Percentiles rank a stretch among this genome's conserved stretches.
These are phyloP conservation scores for Urtica urens DNA, from an alignment of 306 rosid species.

Conservation along the genomic window DNA sequence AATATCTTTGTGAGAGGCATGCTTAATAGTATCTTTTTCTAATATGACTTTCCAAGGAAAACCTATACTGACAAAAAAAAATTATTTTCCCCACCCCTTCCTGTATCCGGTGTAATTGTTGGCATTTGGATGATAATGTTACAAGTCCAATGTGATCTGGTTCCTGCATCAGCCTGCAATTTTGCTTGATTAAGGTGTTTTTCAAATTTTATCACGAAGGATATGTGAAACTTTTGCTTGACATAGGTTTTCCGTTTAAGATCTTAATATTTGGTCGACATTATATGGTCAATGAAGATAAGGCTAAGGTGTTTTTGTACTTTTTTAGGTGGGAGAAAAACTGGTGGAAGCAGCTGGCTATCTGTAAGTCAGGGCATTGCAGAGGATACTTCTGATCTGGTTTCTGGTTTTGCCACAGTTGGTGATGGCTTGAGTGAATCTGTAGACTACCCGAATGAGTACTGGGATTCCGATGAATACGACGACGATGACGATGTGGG, in stretches of 20 bases:
- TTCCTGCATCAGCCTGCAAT: background rate
- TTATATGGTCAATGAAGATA: too few relatives aligned
- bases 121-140: background rate
- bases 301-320: constrained; percentile 13
- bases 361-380: constrained; percentile 92
- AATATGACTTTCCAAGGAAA: too few relatives aligned
- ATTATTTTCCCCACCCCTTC: too few relatives aligned
- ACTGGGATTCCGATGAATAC: constrained; percentile 99
- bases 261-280: too few relatives aligned
- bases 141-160: background rate
- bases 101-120: too few relatives aligned
- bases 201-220: background rate
- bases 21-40: too few relatives aligned
- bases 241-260: too few relatives aligned
- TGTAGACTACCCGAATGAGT: constrained; percentile 79
- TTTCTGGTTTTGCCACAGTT: constrained; percentile 94
- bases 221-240: background rate
- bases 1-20: too few relatives aligned
- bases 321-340: constrained; percentile 68
- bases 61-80: too few relatives aligned
- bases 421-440: constrained; percentile 93
- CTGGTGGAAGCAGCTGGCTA: constrained; percentile 76
- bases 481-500: constrained; percentile 93
- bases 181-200: too few relatives aligned
- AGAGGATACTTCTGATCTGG: constrained; percentile 91